Evolutionary conservation across 2,329 filamentous ascomycete genomes (phyloP), one percentile per base, ranked within the genome.

Genomic region (Pyrenochaeta sp.): DNA sequence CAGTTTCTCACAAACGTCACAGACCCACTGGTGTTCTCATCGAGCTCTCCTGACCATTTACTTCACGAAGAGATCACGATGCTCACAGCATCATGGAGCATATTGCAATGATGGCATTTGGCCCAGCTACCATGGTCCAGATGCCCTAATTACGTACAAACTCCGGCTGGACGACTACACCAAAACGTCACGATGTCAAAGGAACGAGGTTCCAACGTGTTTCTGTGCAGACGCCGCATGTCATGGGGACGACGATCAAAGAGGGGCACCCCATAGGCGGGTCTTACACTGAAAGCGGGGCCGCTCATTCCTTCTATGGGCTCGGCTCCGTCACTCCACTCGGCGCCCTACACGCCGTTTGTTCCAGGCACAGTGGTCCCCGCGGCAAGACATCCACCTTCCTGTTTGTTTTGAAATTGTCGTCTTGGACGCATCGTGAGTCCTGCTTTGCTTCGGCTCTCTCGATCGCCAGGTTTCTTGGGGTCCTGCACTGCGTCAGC

Each of bases 211-310:
- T 61, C 43, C 58, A 58, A 54, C 61, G 47, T 47, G 33, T 63
- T n/a, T 63, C 51, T 39, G 56, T 51, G 45, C 52, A 60, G 49
- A 55, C 54, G 47, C 44, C 58, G 43, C 56, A 56, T 61, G 61
- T 67, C 67, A 69, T 64, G 61, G 62, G 65, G 63, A 45, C 56
- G 67, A 47, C 58, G 66, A 71, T 72, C 65, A 48, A 60, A 60
- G 60, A 64, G 58, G 58, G 57, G 60, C 50, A 18, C 31, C 15
- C 51, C 33, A 18, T 45, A 51, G 54, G 54, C 48, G 51, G 42
- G 43, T 31, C 23, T 32, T 47, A 49, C 30, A 49, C 30, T 43
- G 17, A 20, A 12, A 53, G 61, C 55, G 61, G 62, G 63, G 64
- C 60, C 60, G 59, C 54, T n/a, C 56, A 62, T 44, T 58, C n/a